These are phyloP conservation scores for Leccinum angustisporum DNA, from an alignment of 1,284 basidiomycete species.

Conservation along the genomic window DNA sequence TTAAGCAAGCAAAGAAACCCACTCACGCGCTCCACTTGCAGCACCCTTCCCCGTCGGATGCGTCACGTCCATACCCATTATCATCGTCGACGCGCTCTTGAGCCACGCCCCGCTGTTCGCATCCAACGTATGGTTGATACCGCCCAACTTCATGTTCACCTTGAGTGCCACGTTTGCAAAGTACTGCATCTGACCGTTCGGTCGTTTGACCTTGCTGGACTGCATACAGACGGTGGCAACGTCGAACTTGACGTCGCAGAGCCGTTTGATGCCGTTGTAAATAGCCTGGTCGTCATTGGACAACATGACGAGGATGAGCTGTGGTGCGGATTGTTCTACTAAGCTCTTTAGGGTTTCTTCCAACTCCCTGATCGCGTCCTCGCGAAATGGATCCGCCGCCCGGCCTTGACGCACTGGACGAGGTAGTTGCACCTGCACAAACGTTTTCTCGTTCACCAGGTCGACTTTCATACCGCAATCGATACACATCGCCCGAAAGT, in stretches of 20 bases:
- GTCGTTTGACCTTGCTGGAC: slow-evolving; percentile 54
- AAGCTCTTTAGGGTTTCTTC: slow-evolving; percentile 19
- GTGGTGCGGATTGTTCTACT: slow-evolving; percentile 27
- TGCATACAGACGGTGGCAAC: slow-evolving; percentile 71
- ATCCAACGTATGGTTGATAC: slow-evolving; percentile 69
- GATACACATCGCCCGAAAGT: slow-evolving; percentile 57
- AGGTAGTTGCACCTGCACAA: slow-evolving; percentile 11
- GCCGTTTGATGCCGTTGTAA: slow-evolving; percentile 69
- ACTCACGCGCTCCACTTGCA: slow-evolving; percentile 51
- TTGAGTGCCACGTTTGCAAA: slow-evolving; percentile 38
- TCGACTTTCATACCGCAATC: slow-evolving; percentile 54
- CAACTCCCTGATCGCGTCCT: slow-evolving; percentile 22
- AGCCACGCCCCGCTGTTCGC: slow-evolving; percentile 54
- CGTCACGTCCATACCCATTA: slow-evolving; percentile 82
- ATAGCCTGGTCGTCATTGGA: slow-evolving; percentile 66
- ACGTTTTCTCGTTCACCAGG: neutral
- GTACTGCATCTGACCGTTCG: slow-evolving; percentile 42
- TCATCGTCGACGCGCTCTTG: slow-evolving; percentile 60
- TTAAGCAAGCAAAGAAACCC: neutral
- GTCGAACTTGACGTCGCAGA: slow-evolving; percentile 65
- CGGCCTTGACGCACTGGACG: neutral
- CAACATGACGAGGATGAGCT: slow-evolving; percentile 55
- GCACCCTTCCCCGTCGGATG: slow-evolving; percentile 59
- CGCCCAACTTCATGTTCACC: slow-evolving; percentile 79
- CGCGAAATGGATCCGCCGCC: slow-evolving; percentile 9